A percentile compares a stretch with the other conserved stretches of the same genome.
Conservation (phyloP, 805 yeast genomes). For the Jamesozyma spencerorum region DNA sequence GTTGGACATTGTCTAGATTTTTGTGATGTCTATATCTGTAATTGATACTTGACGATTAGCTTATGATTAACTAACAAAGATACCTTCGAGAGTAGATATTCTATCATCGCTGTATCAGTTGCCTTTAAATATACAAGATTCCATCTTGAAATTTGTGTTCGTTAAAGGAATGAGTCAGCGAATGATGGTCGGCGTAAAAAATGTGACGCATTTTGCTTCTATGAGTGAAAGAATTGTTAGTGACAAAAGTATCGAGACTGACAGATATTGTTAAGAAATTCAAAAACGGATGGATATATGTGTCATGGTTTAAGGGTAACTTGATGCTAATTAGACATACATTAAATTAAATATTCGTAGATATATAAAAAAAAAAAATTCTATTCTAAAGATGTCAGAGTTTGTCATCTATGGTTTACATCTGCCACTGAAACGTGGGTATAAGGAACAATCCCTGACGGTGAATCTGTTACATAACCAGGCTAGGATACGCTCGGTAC, state of each 20-base stretch:
- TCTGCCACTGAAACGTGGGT: conserved; percentile 97
- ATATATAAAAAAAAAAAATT: neutral
- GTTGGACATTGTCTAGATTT: neutral
- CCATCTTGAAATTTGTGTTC: neutral
- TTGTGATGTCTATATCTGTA: neutral
- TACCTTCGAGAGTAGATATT: no score
- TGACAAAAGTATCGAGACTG: no score
- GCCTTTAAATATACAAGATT: neutral
- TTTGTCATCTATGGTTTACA: conserved; percentile 65
- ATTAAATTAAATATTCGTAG: no score
- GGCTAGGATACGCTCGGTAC: conserved; percentile 95
- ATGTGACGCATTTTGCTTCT: neutral
- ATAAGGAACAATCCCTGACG: conserved; percentile 94
- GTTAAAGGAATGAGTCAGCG: conserved; percentile 11
- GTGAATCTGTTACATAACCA: conserved; percentile 98
- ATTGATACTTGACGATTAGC: neutral
- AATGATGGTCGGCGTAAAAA: neutral
- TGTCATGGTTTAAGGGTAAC: no score
- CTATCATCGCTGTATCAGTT: neutral
- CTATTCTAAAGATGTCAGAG: no score
- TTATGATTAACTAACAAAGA: neutral
- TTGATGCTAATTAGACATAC: no score
- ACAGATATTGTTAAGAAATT: no score
- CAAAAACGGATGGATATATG: no score
- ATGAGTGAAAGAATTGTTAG: no score